These are phyloP conservation scores for Phytophthora sansomeana DNA, from an alignment of 352 stramenopile genomes.

Conservation along the genomic window DNA sequence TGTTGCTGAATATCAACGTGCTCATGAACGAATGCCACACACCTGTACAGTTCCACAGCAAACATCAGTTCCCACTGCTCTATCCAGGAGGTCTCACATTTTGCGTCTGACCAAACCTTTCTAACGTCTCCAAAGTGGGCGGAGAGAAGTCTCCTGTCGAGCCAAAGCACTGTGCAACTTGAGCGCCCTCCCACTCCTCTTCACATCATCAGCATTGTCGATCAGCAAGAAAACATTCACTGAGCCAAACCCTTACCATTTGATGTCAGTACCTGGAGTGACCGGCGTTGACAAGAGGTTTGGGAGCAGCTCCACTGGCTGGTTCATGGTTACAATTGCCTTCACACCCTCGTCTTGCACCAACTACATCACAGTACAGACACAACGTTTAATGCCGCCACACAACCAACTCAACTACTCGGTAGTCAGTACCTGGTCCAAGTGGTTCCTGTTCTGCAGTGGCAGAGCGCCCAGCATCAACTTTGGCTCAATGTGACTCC, in stretches of 20 bases:
- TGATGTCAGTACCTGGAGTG: conserved; percentile 59
- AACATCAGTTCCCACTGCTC: not conserved
- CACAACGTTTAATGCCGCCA: not conserved
- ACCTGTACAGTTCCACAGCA: conserved; percentile 32
- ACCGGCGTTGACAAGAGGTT: conserved; percentile 73
- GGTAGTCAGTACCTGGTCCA: conserved; percentile 38
- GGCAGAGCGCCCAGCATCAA: conserved; percentile 79
- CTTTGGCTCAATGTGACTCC: conserved; percentile 68
- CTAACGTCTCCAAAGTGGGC: conserved; percentile 70
- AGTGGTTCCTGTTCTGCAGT: conserved; percentile 61
- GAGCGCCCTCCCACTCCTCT: conserved; percentile 63
- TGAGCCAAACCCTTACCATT: not conserved
- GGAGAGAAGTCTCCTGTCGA: conserved; percentile 73
- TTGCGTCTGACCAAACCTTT: conserved; percentile 32
- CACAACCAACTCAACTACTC: not conserved
- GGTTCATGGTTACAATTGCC: conserved; percentile 85
- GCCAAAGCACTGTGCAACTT: conserved; percentile 70
- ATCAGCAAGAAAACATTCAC: not conserved
- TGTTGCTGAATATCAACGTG: conserved; percentile 59
- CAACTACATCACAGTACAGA: conserved; percentile 39
- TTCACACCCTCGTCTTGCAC: conserved; percentile 60
- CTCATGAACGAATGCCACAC: conserved; percentile 68
- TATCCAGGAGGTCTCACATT: not conserved
- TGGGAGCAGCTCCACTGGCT: conserved; percentile 67
- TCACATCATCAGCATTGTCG: not conserved